Evolutionary conservation across 176 grass and related monocot genomes (phyloP).

Genomic region (Carex pumila): DNA sequence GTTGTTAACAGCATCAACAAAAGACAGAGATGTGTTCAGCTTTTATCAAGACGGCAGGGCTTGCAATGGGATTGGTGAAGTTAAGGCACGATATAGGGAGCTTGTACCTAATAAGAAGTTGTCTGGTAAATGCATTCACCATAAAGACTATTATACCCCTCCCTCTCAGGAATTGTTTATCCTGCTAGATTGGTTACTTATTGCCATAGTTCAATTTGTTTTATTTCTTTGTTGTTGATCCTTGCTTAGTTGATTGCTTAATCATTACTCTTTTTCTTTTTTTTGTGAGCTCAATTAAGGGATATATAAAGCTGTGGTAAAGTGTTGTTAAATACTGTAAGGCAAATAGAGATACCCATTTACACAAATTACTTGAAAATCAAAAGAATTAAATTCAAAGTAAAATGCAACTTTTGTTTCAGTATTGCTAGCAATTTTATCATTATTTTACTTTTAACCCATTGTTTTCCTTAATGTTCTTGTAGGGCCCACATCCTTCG

Average conservation of each 20-base stretch:
- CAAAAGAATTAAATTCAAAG: neutral
- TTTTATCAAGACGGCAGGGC: slow-evolving; percentile 23
- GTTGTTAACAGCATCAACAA: slow-evolving; percentile 30
- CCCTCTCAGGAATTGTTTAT: neutral
- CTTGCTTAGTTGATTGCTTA: neutral
- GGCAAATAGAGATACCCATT: neutral
- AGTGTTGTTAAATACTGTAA: neutral
- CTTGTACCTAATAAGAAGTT: slow-evolving; percentile 21
- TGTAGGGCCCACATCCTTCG: slow-evolving; percentile 68
- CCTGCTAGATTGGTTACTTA: neutral
- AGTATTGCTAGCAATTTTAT: neutral
- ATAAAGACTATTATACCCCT: neutral
- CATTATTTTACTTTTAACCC: neutral
- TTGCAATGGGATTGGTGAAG: slow-evolving; percentile 33
- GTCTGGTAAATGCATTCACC: slow-evolving; percentile 36
- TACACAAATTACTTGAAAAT: neutral
- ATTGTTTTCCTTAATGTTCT: neutral
- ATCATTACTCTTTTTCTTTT: neutral
- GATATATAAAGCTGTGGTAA: no score
- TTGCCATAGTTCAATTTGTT: neutral
- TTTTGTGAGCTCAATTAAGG: no score
- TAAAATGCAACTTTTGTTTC: neutral
- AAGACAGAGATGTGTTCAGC: slow-evolving; percentile 46
- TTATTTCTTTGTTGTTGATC: neutral
- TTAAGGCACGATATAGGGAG: slow-evolving; percentile 43